A percentile compares a stretch with the other conserved stretches of the same genome.
Conservation (phyloP, 176 grass and related monocot genomes). For the Secale cereale region DNA sequence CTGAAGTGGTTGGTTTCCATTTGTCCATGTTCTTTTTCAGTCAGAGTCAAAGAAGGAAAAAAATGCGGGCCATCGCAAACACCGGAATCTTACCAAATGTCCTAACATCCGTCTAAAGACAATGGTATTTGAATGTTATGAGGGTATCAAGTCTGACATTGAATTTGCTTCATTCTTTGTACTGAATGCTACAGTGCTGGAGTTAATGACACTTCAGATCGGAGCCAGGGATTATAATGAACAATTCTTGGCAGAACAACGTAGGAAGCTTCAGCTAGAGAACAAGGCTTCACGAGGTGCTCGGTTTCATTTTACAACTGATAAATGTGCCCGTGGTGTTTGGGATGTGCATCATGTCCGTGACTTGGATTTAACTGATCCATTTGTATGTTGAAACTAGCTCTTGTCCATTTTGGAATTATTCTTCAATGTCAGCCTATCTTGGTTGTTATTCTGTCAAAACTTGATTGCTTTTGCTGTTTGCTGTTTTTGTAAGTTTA, state of each 20-base stretch:
- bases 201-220: not conserved
- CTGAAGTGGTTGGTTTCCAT: not conserved
- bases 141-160: not conserved
- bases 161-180: not conserved
- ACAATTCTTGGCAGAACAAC: not conserved
- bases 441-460: not conserved
- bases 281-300: conserved; percentile 4
- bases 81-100: not conserved
- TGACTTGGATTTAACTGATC: not conserved
- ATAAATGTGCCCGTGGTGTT: not conserved
- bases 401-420: not conserved
- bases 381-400: not conserved
- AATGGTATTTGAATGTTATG: not conserved
- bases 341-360: not conserved
- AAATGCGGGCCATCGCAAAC: not conserved
- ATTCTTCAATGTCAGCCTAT: not conserved
- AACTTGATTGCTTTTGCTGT: not conserved
- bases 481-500: not conserved
- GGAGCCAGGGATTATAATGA: not conserved
- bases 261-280: not conserved
- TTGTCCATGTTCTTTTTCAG: conserved; percentile 1
- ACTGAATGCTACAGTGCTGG: not conserved
- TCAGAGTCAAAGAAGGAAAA: not conserved
- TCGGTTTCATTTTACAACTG: conserved; percentile 2
- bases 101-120: not conserved